Evolutionary conservation across 768 basidiomycete genomes (phyloP).

Genomic region (Mycena rebaudengoi): DNA sequence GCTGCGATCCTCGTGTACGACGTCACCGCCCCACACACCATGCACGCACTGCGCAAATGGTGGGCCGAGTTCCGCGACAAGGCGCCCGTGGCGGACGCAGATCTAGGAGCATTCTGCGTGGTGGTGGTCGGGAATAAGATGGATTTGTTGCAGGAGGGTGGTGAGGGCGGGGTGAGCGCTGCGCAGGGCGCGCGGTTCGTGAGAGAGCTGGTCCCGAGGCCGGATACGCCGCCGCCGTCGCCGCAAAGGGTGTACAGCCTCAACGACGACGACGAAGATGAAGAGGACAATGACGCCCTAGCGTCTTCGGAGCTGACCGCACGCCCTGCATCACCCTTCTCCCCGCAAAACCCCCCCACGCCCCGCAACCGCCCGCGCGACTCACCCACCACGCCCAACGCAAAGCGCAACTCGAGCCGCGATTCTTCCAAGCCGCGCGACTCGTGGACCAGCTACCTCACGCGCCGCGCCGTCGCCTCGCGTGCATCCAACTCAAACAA

Average conservation of each 20-base stretch:
- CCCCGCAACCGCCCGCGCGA: conserved; percentile 32
- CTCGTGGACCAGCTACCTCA: too few relatives aligned
- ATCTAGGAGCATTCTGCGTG: conserved; percentile 64
- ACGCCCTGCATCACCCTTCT: conserved; percentile 27
- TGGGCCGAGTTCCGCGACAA: conserved; percentile 78
- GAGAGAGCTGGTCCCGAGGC: conserved; percentile 61
- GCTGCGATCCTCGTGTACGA: conserved; percentile 86
- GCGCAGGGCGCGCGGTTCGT: conserved; percentile 63
- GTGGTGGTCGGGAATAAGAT: conserved; percentile 85
- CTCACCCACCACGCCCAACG: conserved; percentile 5
- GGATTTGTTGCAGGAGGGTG: conserved; percentile 53
- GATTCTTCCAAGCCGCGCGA: too few relatives aligned
- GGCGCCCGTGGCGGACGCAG: conserved; percentile 73
- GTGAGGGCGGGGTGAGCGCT: conserved; percentile 38
- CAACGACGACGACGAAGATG: conserved; percentile 1
- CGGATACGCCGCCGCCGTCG: conserved; percentile 25
- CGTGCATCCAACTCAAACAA: conserved; percentile 20
- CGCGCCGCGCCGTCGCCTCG: conserved; percentile 22
- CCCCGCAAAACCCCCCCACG: conserved; percentile 2
- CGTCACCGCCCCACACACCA: conserved; percentile 70
- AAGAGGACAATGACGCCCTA: conserved; percentile 27
- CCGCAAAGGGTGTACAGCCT: conserved; percentile 16
- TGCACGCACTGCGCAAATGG: conserved; percentile 72
- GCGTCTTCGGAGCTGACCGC: conserved; percentile 31
- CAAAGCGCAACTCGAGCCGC: conserved; percentile 21